Conservation (phyloP, 306 rosid species). For the Lagenaria siceraria region DNA sequence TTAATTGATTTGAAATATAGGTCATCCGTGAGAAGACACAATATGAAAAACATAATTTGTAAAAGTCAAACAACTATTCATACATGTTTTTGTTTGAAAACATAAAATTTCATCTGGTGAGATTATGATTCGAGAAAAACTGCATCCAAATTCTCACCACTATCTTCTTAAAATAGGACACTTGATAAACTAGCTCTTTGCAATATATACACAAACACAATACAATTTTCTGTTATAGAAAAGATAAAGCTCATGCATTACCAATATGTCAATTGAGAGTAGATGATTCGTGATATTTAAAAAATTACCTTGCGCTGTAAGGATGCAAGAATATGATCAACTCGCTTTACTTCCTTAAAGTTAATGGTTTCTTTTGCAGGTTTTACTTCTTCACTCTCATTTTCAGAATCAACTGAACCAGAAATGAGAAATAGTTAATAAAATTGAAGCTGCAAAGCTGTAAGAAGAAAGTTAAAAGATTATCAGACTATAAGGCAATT, state of each 20-base stretch:
- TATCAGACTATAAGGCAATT: neutral
- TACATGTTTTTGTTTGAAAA: neutral
- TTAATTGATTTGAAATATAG: neutral
- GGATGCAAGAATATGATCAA: conserved; percentile 76
- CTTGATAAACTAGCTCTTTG: neutral
- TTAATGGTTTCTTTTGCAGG: conserved; percentile 53
- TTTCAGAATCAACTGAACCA: conserved; percentile 64
- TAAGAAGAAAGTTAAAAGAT: neutral
- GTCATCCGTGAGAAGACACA: neutral
- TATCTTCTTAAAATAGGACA: neutral
- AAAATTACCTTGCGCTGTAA: conserved; percentile 57
- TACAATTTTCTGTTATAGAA: neutral
- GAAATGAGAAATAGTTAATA: conserved; percentile 11
- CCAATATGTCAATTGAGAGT: neutral
- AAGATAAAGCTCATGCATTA: neutral
- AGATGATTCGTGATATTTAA: neutral
- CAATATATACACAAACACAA: neutral
- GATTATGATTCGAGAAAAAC: neutral
- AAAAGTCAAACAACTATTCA: neutral
- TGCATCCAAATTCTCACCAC: neutral
- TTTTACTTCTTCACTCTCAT: conserved; percentile 53
- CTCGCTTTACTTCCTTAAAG: conserved; percentile 59
- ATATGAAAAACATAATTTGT: too few relatives aligned
- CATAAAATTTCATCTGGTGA: neutral
- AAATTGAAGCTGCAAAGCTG: neutral